Percentiles rank a stretch among this genome's conserved stretches.
phyloP scores from a whole-genome alignment of 371 early-diverging fungal genomes.

The Rhizopus microsporus region DNA sequence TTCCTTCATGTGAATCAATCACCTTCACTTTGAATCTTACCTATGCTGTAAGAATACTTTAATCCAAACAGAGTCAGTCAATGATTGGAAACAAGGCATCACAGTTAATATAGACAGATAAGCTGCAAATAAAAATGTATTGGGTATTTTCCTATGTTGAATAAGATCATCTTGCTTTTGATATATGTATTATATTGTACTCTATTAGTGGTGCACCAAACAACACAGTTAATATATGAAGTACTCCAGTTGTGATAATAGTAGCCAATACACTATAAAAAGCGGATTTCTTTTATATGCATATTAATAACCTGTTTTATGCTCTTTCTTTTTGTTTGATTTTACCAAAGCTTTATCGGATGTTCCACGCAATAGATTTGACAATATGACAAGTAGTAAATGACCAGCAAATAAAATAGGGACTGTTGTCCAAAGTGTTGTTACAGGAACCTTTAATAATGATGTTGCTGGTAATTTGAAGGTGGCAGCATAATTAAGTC shows the following conservation, averaged over 20 bases:
- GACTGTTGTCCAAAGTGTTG: constrained; percentile 35
- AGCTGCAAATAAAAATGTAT: constrained; percentile 42
- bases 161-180: background rate
- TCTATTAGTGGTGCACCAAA: constrained; percentile 47
- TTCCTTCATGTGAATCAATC: background rate
- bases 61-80: constrained; percentile 27
- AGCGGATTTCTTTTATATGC: constrained; percentile 21
- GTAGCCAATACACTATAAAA: constrained; percentile 30
- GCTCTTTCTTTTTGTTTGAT: background rate
- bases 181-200: constrained; percentile 21
- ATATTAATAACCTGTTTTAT: background rate
- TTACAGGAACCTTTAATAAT: constrained; percentile 42
- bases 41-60: constrained; percentile 47
- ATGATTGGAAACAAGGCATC: constrained; percentile 34
- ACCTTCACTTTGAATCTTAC: constrained; percentile 15
- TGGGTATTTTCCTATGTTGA: constrained; percentile 35
- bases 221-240: constrained; percentile 39
- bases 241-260: constrained; percentile 20
- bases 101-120: constrained; percentile 43
- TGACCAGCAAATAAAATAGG: constrained; percentile 41
- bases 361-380: constrained; percentile 21
- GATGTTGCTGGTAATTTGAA: constrained; percentile 38
- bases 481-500: constrained; percentile 36
- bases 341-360: constrained; percentile 12
- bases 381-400: constrained; percentile 21